Conservation (phyloP, 2,329 filamentous ascomycete genomes). For the Diaporthe eres region DNA sequence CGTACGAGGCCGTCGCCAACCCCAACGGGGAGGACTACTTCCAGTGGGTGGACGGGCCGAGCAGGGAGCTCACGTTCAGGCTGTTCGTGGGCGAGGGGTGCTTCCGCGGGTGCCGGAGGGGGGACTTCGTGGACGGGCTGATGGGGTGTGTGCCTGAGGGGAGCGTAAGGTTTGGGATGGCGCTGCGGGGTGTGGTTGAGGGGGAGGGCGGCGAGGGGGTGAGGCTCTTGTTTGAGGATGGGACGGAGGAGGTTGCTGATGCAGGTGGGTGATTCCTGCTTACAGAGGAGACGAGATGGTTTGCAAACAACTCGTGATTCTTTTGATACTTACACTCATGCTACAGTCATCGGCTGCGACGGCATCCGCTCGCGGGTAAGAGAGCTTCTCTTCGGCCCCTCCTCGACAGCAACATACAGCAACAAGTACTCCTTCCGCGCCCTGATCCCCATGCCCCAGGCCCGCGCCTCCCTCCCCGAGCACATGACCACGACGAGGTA, state of each 20-base stretch:
- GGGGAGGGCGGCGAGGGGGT: constrained; percentile 44
- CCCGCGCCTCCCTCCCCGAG: constrained; percentile 61
- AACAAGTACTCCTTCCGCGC: constrained; percentile 74
- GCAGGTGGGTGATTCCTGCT: constrained; percentile 46
- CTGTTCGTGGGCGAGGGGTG: constrained; percentile 56
- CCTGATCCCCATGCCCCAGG: constrained; percentile 71
- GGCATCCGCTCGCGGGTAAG: constrained; percentile 73
- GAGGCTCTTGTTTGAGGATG: constrained; percentile 51
- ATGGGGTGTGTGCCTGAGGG: constrained; percentile 49
- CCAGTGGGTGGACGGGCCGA: constrained; percentile 57
- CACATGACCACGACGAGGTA: constrained; percentile 63
- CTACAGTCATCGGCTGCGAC: constrained; percentile 70
- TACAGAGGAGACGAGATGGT: neutral
- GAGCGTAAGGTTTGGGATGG: constrained; percentile 52
- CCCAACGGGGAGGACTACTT: constrained; percentile 59
- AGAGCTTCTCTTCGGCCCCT: constrained; percentile 61
- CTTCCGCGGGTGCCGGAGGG: constrained; percentile 58
- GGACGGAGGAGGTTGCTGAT: constrained; percentile 49
- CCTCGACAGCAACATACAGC: constrained; percentile 60
- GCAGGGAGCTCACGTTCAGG: constrained; percentile 47
- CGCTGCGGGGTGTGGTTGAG: constrained; percentile 50
- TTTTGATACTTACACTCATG: no score
- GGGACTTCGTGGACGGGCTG: constrained; percentile 58
- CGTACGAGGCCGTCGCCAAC: constrained; percentile 55
- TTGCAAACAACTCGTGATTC: neutral